Evolutionary conservation across 2,329 filamentous ascomycete genomes (phyloP).

Genomic region (Pseudocercospora cruenta): DNA sequence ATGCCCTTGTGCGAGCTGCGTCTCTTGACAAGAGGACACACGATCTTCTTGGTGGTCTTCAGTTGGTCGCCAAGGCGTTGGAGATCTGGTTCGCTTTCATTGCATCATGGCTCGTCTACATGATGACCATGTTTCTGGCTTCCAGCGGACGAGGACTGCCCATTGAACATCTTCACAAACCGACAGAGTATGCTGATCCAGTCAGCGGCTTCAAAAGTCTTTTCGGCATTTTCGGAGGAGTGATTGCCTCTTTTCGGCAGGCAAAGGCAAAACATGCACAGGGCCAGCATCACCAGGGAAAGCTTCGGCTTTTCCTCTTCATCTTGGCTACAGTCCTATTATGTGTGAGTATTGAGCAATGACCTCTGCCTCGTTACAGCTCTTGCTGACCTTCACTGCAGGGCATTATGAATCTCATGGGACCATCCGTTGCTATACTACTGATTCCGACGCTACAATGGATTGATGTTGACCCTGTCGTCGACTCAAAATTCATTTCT

Average conservation of each 20-base stretch:
- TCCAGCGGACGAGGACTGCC: conserved; percentile 28
- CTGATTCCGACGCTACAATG: conserved; percentile 35
- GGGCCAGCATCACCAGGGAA: background rate
- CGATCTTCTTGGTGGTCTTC: conserved; percentile 29
- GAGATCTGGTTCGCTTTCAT: conserved; percentile 37
- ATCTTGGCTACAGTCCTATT: background rate
- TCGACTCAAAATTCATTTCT: background rate
- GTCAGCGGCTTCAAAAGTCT: background rate
- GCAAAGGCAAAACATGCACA: background rate
- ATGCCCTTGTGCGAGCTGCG: background rate
- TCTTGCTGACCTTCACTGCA: background rate
- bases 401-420: background rate
- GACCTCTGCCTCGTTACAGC: background rate
- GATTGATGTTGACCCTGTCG: conserved; percentile 16
- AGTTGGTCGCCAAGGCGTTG: conserved; percentile 33
- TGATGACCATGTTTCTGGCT: conserved; percentile 30
- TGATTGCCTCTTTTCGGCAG: background rate
- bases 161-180: conserved; percentile 22
- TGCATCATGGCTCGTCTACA: conserved; percentile 30
- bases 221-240: background rate
- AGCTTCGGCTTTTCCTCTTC: background rate
- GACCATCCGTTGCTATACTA: conserved; percentile 30
- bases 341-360: background rate
- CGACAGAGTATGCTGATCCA: conserved; percentile 1
- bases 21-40: conserved; percentile 2